A percentile compares a stretch with the other conserved stretches of the same genome.
phyloP scores from a whole-genome alignment of 1,284 basidiomycete genomes.

The Tausonia pullulans region DNA sequence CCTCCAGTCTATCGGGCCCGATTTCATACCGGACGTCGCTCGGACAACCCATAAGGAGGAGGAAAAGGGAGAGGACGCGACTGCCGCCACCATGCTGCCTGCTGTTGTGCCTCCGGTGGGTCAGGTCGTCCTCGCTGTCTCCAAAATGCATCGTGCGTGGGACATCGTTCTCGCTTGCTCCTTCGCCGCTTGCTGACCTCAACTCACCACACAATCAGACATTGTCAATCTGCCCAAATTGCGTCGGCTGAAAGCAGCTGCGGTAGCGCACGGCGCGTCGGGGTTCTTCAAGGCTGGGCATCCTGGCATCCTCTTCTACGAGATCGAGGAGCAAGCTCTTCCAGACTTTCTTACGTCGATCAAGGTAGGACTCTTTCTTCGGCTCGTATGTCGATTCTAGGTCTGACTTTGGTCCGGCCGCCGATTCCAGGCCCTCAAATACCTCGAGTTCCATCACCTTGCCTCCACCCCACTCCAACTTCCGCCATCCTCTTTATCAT shows the following conservation, averaged over 20 bases:
- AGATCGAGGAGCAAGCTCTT: neutral
- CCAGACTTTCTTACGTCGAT: neutral
- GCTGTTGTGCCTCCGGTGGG: too few species aligned
- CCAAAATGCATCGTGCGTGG: constrained; percentile 15
- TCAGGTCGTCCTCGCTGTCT: constrained; percentile 8
- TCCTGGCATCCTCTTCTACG: constrained; percentile 12
- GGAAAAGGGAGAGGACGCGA: neutral
- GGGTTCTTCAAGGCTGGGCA: constrained; percentile 5
- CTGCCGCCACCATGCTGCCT: neutral
- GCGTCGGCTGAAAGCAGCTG: constrained; percentile 4
- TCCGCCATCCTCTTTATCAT: neutral
- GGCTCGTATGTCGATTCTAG: neutral
- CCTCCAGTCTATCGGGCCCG: neutral
- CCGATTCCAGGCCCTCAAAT: neutral
- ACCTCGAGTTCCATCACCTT: constrained; percentile 15
- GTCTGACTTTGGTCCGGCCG: neutral
- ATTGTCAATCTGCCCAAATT: constrained; percentile 13
- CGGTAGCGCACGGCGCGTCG: neutral
- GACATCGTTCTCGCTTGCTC: neutral
- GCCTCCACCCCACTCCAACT: neutral
- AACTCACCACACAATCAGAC: neutral
- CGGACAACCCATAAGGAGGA: neutral
- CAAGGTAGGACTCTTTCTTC: neutral
- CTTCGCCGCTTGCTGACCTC: neutral
- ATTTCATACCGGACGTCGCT: neutral